Evolutionary conservation across 73 alveolate genomes (phyloP).

Genomic region (Symbiodinium natans): DNA sequence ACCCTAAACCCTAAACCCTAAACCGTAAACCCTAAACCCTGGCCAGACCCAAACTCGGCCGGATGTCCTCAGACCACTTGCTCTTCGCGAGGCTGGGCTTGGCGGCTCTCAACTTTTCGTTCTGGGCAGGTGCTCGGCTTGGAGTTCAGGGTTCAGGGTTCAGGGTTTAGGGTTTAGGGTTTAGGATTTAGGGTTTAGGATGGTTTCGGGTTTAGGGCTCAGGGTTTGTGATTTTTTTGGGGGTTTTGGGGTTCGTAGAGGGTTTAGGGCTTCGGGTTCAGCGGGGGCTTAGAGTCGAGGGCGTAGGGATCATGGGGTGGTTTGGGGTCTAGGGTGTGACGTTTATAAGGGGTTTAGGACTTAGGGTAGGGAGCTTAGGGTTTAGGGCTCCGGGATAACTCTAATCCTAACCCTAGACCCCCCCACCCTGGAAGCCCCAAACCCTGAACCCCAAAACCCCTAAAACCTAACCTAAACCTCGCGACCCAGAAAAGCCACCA

Average conservation of each 20-base stretch:
- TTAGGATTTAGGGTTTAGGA: background rate
- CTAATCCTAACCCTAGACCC: no score
- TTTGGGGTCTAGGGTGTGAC: no score
- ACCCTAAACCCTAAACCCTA: background rate
- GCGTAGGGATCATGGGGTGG: no score
- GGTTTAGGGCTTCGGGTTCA: no score
- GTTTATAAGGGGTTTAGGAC: no score
- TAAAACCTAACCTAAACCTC: no score
- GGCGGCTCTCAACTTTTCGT: conserved; percentile 58
- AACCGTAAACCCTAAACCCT: background rate
- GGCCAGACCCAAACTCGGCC: background rate
- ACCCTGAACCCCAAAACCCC: background rate
- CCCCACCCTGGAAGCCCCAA: background rate
- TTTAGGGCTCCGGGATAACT: no score
- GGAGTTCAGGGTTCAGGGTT: background rate
- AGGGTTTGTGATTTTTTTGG: no score
- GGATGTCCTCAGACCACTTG: conserved; percentile 81
- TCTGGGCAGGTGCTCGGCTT: background rate
- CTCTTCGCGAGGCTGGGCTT: conserved; percentile 84
- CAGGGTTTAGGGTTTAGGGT: background rate
- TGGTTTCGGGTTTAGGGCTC: background rate
- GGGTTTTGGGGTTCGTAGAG: no score
- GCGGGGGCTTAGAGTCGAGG: no score
- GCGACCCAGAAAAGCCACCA: no score
- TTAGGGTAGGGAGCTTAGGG: no score